phyloP scores from a whole-genome alignment of 352 stramenopile genomes.

The Peronospora farinosa region DNA sequence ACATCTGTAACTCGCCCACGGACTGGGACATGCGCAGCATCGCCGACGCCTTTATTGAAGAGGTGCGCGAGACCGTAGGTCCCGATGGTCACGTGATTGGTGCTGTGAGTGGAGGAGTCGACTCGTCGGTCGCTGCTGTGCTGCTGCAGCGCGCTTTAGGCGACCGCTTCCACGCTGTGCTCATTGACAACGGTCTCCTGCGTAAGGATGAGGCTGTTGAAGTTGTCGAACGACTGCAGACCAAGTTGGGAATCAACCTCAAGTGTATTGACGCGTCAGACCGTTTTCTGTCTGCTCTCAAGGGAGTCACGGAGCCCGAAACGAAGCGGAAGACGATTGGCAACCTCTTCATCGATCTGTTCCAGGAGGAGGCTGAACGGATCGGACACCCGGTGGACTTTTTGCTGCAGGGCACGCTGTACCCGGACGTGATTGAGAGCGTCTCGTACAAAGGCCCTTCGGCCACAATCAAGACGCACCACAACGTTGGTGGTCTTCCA shows the following conservation, averaged over 20 bases:
- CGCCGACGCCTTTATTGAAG: constrained; percentile 82
- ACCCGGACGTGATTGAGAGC: constrained; percentile 99
- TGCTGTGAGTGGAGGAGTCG: constrained; percentile 96
- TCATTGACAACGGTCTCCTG: constrained; percentile 99
- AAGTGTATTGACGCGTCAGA: constrained; percentile 95
- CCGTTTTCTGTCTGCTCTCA: constrained; percentile 91
- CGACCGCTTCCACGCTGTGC: constrained; percentile 97
- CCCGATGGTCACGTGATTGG: constrained; percentile 95
- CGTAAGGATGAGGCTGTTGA: constrained; percentile 92
- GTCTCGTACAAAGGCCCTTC: constrained; percentile 97
- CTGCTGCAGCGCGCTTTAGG: constrained; percentile 96
- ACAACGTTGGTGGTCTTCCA: constrained; percentile 98
- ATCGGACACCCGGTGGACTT: constrained; percentile 88
- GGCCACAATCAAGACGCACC: constrained; percentile 99
- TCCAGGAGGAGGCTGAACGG: constrained; percentile 87
- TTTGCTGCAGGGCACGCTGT: constrained; percentile 97
- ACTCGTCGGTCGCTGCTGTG: constrained; percentile 97
- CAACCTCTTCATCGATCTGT: constrained; percentile 98
- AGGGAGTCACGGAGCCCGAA: constrained; percentile 95
- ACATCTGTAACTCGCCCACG: constrained; percentile 90
- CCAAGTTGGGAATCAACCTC: constrained; percentile 94
- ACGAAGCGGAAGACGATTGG: constrained; percentile 99
- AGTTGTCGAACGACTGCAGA: constrained; percentile 86
- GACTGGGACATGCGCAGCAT: constrained; percentile 99
- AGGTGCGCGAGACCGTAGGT: constrained; percentile 90